A percentile compares a stretch with the other conserved stretches of the same genome.
Evolutionary conservation across 352 stramenopile genomes (phyloP).

Genomic region (Phytophthora colocasiae): DNA sequence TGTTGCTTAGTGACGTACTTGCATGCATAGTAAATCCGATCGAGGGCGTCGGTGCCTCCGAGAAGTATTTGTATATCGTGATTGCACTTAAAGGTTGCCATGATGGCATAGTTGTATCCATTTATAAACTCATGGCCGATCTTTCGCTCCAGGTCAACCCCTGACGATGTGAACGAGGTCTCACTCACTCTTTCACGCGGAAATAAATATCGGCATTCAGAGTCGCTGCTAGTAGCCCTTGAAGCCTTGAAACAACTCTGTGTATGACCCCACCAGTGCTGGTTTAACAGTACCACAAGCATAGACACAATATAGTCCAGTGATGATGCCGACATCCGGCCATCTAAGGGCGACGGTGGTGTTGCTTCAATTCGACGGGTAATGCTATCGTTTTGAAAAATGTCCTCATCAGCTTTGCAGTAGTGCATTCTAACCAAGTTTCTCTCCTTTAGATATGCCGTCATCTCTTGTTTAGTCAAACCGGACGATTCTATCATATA

Average conservation of each 20-base stretch:
- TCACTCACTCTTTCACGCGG: neutral
- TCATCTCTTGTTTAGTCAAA: too few species aligned
- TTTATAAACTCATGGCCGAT: conserved; percentile 1
- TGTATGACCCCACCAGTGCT: conserved; percentile 12
- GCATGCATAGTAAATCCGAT: conserved; percentile 1
- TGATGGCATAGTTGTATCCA: neutral
- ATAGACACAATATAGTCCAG: conserved; percentile 7
- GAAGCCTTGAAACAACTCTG: conserved; percentile 1
- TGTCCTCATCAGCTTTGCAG: neutral
- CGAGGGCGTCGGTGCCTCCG: neutral
- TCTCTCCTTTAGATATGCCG: too few species aligned
- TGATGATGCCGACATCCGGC: neutral
- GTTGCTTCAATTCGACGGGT: neutral
- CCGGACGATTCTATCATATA: too few species aligned
- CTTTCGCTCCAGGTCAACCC: neutral
- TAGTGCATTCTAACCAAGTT: neutral
- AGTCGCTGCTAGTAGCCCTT: neutral
- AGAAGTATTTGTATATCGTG: neutral
- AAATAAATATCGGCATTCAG: neutral
- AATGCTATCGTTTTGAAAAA: neutral
- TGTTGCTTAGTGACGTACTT: conserved; percentile 10
- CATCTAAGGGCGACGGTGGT: neutral
- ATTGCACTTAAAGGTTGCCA: neutral
- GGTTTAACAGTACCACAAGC: conserved; percentile 4
- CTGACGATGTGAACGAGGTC: neutral